Percentiles rank a stretch among this genome's conserved stretches.
These are phyloP conservation scores for Pouteria glomerata DNA, from an alignment of 148 eudicot genomes.

Conservation along the genomic window DNA sequence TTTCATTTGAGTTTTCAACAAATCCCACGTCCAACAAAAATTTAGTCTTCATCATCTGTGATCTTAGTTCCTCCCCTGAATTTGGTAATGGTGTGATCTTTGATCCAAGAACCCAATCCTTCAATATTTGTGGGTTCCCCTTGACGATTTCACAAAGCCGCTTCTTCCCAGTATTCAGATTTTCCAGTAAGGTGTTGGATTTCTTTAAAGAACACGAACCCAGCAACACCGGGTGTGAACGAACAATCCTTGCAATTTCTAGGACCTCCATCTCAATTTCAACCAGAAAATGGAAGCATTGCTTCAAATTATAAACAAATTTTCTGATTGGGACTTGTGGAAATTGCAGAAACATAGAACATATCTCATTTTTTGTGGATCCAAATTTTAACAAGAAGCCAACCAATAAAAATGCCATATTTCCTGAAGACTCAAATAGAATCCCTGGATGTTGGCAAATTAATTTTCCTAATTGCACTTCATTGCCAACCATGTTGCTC, in stretches of 20 bases:
- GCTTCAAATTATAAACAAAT: conserved; percentile 45
- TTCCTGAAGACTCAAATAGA: conserved; percentile 55
- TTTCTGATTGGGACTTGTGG: conserved; percentile 31
- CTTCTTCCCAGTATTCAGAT: conserved; percentile 40
- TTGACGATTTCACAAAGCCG: conserved; percentile 41
- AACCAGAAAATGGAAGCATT: conserved; percentile 39
- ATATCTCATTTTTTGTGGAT: conserved; percentile 28
- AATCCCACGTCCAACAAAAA: conserved; percentile 63
- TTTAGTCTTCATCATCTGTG: conserved; percentile 29
- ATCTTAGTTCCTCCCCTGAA: conserved; percentile 17
- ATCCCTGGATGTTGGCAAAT: conserved; percentile 37
- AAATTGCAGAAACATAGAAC: conserved; percentile 36
- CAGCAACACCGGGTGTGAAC: conserved; percentile 42
- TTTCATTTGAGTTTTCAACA: conserved; percentile 52
- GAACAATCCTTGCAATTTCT: conserved; percentile 41
- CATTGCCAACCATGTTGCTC: conserved; percentile 27
- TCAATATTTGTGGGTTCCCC: conserved; percentile 50
- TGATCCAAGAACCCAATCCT: conserved; percentile 49
- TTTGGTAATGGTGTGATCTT: conserved; percentile 25
- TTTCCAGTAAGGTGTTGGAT: conserved; percentile 30
- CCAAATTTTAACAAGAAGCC: conserved; percentile 65
- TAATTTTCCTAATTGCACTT: conserved; percentile 31
- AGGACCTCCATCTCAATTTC: conserved; percentile 48
- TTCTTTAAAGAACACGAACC: conserved; percentile 54
- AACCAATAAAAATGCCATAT: conserved; percentile 29